Base-by-base conservation (phyloP, 2,329 filamentous ascomycete genomes). In the Cladosporium sp. region DNA sequence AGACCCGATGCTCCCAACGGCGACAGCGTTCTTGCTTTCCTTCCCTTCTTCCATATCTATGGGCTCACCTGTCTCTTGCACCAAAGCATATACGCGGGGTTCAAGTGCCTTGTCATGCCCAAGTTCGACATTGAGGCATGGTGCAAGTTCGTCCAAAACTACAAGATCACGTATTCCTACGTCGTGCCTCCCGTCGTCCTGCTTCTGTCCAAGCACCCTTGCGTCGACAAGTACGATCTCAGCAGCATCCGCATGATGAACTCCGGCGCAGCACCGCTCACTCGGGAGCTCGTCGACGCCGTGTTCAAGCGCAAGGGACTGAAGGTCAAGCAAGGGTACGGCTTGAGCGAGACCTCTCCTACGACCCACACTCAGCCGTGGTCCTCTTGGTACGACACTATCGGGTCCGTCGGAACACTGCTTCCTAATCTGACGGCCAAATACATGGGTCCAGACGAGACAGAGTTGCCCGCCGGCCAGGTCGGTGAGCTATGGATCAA, bases 11-110 rank as follows among this genome's bases (percentile, higher is more conserved):
- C 80, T 1, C 65, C 74, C 2, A 79, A 80, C 63, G 82, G 82
- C 8, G 91, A 95, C 66, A 82, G 79, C 54, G 74, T 93, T 31
- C 70, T 96, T 6, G 87, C 87, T 1, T 85, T 95, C 54, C 70
- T 95, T 9, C 91, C 91, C 0, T 93, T 95, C 68, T 95, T 90
- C 72, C 90, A 95, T 66, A 91, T 95, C 57, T 95, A 95, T 64
- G 86, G 86, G 7, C 78, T 95, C 19, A 87, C 83, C 10, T 85
- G 81, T 61, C 79, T 90, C 38, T 76, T 95, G 33, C 82, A 93
- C 56, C 77, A 84, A 63, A 74, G 82, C 33, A 70, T 89, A 10
- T 83, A 83, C 68, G 73, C 75, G 18, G 89, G 88, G 6, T 74
- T 84, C 48, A 76, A 82, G 52, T 76, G 85, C 0, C 73, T 90